These are phyloP conservation scores for Fusarium austroafricanum DNA, from an alignment of 2,329 filamentous ascomycete species.

Conservation along the genomic window DNA sequence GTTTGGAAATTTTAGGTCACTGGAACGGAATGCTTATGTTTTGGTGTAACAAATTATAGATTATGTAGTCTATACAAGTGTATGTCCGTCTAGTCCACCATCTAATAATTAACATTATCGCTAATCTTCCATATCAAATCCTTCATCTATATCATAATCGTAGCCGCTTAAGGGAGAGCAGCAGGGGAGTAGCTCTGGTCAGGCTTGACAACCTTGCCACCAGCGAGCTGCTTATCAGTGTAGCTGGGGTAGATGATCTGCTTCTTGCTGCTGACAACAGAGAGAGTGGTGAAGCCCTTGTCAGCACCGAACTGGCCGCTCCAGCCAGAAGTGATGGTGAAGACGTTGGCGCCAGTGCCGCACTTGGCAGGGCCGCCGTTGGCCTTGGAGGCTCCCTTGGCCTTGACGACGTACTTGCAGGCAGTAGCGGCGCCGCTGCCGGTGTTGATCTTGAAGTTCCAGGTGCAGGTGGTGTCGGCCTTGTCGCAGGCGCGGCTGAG, in stretches of 20 bases:
- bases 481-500: slow-evolving; percentile 55
- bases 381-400: slow-evolving; percentile 50
- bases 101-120: slow-evolving; percentile 3
- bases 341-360: slow-evolving; percentile 51
- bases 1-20: neutral
- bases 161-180: slow-evolving; percentile 27
- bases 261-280: slow-evolving; percentile 56
- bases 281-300: slow-evolving; percentile 65
- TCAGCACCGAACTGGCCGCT: slow-evolving; percentile 64
- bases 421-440: slow-evolving; percentile 53
- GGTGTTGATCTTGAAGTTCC: slow-evolving; percentile 58
- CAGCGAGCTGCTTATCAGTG: slow-evolving; percentile 60
- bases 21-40: rapidly evolving
- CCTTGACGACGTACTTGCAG: slow-evolving; percentile 48
- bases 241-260: slow-evolving; percentile 65
- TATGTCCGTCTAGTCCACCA: neutral
- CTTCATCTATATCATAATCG: neutral
- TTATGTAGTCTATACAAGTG: slow-evolving; percentile 4
- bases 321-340: slow-evolving; percentile 65
- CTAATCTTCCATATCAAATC: neutral
- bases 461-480: slow-evolving; percentile 55
- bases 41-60: neutral
- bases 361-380: slow-evolving; percentile 56
- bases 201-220: slow-evolving; percentile 59
- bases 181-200: slow-evolving; percentile 59